A percentile compares a stretch with the other conserved stretches of the same genome.
Conservation (phyloP, 1,284 basidiomycete genomes). For the Apiotrichum veenhuisii region DNA sequence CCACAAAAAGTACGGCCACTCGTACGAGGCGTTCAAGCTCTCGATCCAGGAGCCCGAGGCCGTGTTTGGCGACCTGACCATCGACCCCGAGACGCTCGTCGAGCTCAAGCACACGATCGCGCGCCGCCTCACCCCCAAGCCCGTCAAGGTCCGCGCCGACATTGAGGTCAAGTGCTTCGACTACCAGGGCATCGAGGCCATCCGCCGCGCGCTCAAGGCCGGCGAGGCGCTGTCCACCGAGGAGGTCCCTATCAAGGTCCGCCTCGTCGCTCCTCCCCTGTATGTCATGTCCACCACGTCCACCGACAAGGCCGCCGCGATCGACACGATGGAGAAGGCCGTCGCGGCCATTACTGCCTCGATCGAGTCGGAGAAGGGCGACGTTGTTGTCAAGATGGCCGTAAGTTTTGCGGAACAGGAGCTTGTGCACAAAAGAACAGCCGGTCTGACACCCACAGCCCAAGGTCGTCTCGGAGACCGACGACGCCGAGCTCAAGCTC, state of each 20-base stretch:
- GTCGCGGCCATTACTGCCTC: conserved; percentile 82
- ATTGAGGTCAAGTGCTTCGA: conserved; percentile 97
- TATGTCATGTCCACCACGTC: conserved; percentile 95
- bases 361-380: conserved; percentile 81
- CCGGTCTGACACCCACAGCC: conserved; percentile 60
- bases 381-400: conserved; percentile 93
- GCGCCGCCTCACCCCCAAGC: conserved; percentile 91
- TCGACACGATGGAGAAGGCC: conserved; percentile 87
- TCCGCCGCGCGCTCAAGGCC: conserved; percentile 83
- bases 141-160: conserved; percentile 97
- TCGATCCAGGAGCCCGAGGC: conserved; percentile 78
- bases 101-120: conserved; percentile 85
- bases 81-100: conserved; percentile 59
- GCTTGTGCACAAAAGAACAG: not conserved
- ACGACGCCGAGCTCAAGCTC: conserved; percentile 89
- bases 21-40: conserved; percentile 97
- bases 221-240: conserved; percentile 85
- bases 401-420: conserved; percentile 52
- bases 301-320: conserved; percentile 93
- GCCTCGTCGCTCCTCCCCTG: conserved; percentile 91
- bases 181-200: conserved; percentile 95
- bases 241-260: conserved; percentile 93
- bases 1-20: conserved; percentile 86
- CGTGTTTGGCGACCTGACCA: conserved; percentile 70
- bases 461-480: conserved; percentile 93